Evolutionary conservation across 1,139 yeast species (phyloP), one percentile per base, ranked within the genome.

Genomic region (Suhomyces coccinellae): DNA sequence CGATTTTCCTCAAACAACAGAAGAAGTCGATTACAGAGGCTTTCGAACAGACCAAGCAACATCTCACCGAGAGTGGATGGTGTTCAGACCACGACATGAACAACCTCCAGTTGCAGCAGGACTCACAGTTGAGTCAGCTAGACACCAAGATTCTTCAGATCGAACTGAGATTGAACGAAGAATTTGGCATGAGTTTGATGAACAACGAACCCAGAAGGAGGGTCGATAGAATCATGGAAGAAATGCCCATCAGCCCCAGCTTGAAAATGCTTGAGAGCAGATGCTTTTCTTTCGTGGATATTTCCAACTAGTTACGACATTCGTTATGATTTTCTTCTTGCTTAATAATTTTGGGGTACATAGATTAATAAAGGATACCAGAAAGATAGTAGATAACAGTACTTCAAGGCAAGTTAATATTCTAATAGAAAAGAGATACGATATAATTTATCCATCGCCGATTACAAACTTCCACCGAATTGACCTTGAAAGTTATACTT

Each of bases 41-140:
- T 4, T 74, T 64, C 51, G 68, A 62, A 36, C 54, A 61, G 20
- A 68, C 78, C n/a, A 67, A 59, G 43, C 57, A 61, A 38, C 61
- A 71, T 44, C 62, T 74, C 46, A 47, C 54, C 24, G 64, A 63
- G 34, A 66, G 72, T 42, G 79, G 79, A 2, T 74, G 79, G 79
- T 73, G 77, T 52, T 71, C 77, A 2, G 57, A 56, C 30, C 71
- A 71, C 49, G 79, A 74, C 54, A 64, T 74, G 55, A 65, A 71
- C 48, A 73, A 71, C 56, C 60, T 72, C 42, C 69, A 64, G 51
- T 53, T 69, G 15, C 76, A 71, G 49, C 65, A 65, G 48, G 71
- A 67, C 49, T 48, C 65, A 12, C 61, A 67, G 26, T 46, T 61
- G 33, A 51, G 65, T 46, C 65, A 71, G 56, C 54, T 66, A 47